Evolutionary conservation across 2,329 filamentous ascomycete genomes (phyloP).

Genomic region (Nigrospora oryzae): DNA sequence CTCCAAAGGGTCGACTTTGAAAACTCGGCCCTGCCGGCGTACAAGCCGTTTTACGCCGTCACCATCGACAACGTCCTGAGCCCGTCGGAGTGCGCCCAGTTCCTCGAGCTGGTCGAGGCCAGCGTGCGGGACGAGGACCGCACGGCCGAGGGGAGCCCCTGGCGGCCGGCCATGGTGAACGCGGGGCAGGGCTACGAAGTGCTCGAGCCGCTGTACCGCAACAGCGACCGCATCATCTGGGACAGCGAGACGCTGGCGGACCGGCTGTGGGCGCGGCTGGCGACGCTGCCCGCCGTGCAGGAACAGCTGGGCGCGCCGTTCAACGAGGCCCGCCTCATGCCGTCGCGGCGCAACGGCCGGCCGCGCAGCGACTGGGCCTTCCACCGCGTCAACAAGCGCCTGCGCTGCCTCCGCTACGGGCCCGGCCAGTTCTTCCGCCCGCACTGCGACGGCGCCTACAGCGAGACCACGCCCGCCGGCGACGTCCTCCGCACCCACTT

Average conservation of each 20-base stretch:
- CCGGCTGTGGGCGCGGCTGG: conserved; percentile 54
- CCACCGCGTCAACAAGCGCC: conserved; percentile 56
- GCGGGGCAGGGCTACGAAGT: conserved; percentile 53
- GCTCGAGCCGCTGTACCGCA: conserved; percentile 48
- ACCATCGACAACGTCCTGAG: conserved; percentile 41
- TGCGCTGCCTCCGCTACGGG: conserved; percentile 68
- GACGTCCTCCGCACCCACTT: conserved; percentile 36
- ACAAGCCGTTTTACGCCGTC: conserved; percentile 46
- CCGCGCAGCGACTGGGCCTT: conserved; percentile 28
- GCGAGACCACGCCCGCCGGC: conserved; percentile 29
- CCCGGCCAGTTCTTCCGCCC: conserved; percentile 65
- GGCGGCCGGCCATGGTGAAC: conserved; percentile 64
- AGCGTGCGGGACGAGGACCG: conserved; percentile 38
- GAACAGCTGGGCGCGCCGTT: conserved; percentile 27
- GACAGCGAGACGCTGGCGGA: conserved; percentile 55
- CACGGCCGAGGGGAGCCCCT: conserved; percentile 27
- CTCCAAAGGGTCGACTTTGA: conserved; percentile 45
- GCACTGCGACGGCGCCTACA: conserved; percentile 61
- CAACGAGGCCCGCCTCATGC: conserved; percentile 20
- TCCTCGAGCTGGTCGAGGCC: conserved; percentile 43
- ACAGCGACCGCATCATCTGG: conserved; percentile 72
- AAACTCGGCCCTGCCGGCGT: conserved; percentile 39
- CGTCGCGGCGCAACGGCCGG: conserved; percentile 17
- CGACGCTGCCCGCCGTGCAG: conserved; percentile 28
- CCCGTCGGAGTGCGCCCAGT: conserved; percentile 18